A percentile compares a stretch with the other conserved stretches of the same genome.
phyloP scores from a whole-genome alignment of 1,139 yeast species.

The Suhomyces wounanorum region DNA sequence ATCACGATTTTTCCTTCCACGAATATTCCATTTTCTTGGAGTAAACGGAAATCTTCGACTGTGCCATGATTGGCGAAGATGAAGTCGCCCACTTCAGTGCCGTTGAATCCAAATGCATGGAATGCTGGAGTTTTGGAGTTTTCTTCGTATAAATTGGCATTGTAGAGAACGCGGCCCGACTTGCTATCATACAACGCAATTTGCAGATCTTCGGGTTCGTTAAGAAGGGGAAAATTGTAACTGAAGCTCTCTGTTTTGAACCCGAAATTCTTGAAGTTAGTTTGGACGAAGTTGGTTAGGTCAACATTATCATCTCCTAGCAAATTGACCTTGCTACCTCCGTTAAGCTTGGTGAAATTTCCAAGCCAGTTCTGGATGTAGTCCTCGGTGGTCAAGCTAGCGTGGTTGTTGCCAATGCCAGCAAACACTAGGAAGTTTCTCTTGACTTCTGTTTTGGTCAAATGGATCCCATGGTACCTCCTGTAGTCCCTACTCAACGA shows the following conservation, averaged over 20 bases:
- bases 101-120: constrained; percentile 34
- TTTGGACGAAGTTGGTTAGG: constrained; percentile 28
- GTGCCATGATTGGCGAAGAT: constrained; percentile 37
- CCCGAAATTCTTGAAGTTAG: constrained; percentile 31
- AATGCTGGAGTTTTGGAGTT: constrained; percentile 39
- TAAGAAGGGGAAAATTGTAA: constrained; percentile 23
- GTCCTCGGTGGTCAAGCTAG: constrained; percentile 30
- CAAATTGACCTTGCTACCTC: constrained; percentile 24
- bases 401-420: constrained; percentile 30
- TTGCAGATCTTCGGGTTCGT: constrained; percentile 29
- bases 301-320: constrained; percentile 31
- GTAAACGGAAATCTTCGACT: constrained; percentile 29
- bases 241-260: constrained; percentile 24
- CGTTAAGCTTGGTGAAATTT: constrained; percentile 18
- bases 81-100: constrained; percentile 28
- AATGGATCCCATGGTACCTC: constrained; percentile 64
- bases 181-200: constrained; percentile 26
- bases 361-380: constrained; percentile 28
- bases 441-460: constrained; percentile 66
- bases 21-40: constrained; percentile 23
- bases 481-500: constrained; percentile 82
- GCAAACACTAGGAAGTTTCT: constrained; percentile 35
- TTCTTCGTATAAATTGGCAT: constrained; percentile 30
- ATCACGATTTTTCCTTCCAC: constrained; percentile 34
- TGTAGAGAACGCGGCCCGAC: constrained; percentile 26